Evolutionary conservation across 139 green algal genomes (phyloP), one percentile per base, ranked within the genome.

Genomic region (Chlorella sp.): DNA sequence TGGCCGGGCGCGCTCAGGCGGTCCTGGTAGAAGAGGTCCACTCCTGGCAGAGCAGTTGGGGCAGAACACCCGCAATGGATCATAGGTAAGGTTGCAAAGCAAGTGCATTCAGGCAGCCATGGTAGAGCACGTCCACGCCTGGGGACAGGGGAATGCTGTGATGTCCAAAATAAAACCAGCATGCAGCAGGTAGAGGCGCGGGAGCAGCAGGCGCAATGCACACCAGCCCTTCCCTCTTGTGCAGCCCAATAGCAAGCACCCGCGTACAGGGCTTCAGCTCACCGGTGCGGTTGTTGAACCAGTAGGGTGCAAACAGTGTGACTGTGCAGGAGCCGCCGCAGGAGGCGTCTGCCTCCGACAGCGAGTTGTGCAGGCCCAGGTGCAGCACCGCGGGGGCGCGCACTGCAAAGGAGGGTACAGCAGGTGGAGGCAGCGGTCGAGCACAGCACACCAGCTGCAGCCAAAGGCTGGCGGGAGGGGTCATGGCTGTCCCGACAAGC

Each of bases 211-310:
- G 32, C 19, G n/a, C n/a, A n/a, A n/a, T n/a, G n/a, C n/a, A n/a
- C n/a, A n/a, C n/a, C n/a, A n/a, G n/a, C n/a, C n/a, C n/a, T n/a
- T n/a, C n/a, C n/a, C n/a, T n/a, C n/a, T n/a, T n/a, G n/a, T n/a
- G n/a, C n/a, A n/a, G n/a, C n/a, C n/a, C n/a, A n/a, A n/a, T n/a
- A n/a, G n/a, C n/a, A 40, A 3, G 64, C 41, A 6, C 24, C 22
- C n/a, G n/a, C n/a, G n/a, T n/a, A 43, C 20, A 38, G 32, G n/a
- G 30, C 46, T 30, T 3, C 51, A 24, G 5, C 62, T 51, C 41
- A 76, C 64, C 93, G 0, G 91, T 95, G 73, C 94, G 88, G 92
- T 97, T 97, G 90, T 97, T 94, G 32, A 97, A 73, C 94, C 94
- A 97, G 89, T 91, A 96, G 40, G 91, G 84, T 1, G 91, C 83